Percentiles rank a stretch among this genome's conserved stretches.
phyloP scores from a whole-genome alignment of 2,329 filamentous ascomycete genomes.

The Simplicillium sp. region DNA sequence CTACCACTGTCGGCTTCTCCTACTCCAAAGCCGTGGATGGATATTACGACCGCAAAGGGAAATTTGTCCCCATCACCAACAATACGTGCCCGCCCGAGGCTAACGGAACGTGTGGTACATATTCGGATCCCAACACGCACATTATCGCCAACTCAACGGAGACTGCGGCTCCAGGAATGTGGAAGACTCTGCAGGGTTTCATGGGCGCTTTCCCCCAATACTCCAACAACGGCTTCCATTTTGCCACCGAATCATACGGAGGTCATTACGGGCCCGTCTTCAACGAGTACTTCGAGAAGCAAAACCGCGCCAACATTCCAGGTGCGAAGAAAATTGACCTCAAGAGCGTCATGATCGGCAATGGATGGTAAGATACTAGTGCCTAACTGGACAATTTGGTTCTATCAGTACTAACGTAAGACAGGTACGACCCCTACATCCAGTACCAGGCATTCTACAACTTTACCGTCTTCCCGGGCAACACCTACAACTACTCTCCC shows the following conservation, averaged over 20 bases:
- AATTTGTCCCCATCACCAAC: background rate
- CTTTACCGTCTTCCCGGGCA: slow-evolving; percentile 26
- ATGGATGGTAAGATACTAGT: slow-evolving; percentile 35
- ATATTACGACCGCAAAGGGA: slow-evolving; percentile 29
- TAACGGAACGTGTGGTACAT: background rate
- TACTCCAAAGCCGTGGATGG: slow-evolving; percentile 51
- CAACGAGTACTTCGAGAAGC: slow-evolving; percentile 39
- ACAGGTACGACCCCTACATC: slow-evolving; percentile 43
- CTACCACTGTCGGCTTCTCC: slow-evolving; percentile 56
- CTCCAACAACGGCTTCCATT: slow-evolving; percentile 39
- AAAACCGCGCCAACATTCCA: slow-evolving; percentile 38
- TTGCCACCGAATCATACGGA: slow-evolving; percentile 56
- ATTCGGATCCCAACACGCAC: background rate
- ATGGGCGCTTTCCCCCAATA: slow-evolving; percentile 43
- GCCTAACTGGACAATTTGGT: no score
- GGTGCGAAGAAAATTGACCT: slow-evolving; percentile 37
- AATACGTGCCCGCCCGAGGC: background rate
- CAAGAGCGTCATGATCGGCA: slow-evolving; percentile 52
- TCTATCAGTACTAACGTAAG: no score
- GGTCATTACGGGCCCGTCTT: slow-evolving; percentile 57
- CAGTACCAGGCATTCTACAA: slow-evolving; percentile 43
- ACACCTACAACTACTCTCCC: slow-evolving; percentile 1
- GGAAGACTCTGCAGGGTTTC: slow-evolving; percentile 52
- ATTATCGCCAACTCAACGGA: slow-evolving; percentile 39
- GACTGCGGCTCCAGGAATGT: slow-evolving; percentile 42